phyloP scores from a whole-genome alignment of 257 asterid species.

The Rauvolfia tetraphylla region DNA sequence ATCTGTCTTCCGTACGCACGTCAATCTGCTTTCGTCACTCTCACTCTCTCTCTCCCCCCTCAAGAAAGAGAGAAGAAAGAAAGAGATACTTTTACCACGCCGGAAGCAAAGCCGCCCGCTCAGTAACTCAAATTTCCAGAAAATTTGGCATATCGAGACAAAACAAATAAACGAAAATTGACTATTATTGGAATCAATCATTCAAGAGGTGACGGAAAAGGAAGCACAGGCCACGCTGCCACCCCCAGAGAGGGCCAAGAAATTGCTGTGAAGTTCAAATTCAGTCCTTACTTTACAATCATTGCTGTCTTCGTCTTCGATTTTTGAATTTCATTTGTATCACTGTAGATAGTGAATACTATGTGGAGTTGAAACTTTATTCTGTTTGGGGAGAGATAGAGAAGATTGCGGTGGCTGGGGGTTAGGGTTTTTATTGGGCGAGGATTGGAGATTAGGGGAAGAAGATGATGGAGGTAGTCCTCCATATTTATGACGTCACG shows the following conservation, averaged over 20 bases:
- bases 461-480: constrained; percentile 66
- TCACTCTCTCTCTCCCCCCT: neutral
- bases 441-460: constrained; percentile 1
- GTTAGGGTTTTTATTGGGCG: constrained; percentile 27
- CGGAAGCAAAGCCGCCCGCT: neutral
- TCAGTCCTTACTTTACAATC: constrained; percentile 5
- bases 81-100: neutral
- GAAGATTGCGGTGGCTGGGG: neutral
- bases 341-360: neutral
- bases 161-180: neutral
- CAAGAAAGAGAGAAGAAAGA: neutral
- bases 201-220: no score
- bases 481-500: constrained; percentile 94
- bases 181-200: neutral
- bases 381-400: neutral
- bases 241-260: neutral
- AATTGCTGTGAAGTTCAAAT: constrained; percentile 2
- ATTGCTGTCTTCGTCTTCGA: neutral
- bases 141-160: neutral
- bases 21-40: neutral
- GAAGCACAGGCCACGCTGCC: neutral
- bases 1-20: neutral
- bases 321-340: constrained; percentile 1
- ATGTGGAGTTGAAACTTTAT: neutral
- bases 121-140: neutral